These are phyloP conservation scores for Malus hybrid DNA, from an alignment of 331 rosid species.

Conservation along the genomic window DNA sequence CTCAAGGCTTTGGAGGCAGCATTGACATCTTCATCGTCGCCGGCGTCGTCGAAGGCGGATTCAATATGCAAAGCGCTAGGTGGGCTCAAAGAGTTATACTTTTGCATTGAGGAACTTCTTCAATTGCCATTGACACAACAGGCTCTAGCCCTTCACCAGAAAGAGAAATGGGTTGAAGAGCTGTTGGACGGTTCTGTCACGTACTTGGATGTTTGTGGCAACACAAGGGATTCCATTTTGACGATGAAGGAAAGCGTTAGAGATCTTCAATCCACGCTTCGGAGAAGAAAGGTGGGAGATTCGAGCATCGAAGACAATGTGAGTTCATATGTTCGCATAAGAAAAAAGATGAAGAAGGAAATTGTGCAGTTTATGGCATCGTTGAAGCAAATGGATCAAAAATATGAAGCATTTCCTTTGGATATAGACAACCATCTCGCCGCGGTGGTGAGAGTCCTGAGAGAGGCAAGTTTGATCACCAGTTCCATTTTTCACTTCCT, in stretches of 20 bases:
- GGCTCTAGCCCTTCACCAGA: conserved; percentile 33
- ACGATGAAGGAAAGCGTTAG: conserved; percentile 30
- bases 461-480: conserved; percentile 43
- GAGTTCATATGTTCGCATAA: conserved; percentile 20
- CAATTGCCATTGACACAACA: conserved; percentile 46
- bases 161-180: conserved; percentile 49
- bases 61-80: conserved; percentile 30
- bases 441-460: conserved; percentile 44
- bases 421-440: conserved; percentile 32
- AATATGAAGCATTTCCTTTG: conserved; percentile 15
- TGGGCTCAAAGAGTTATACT: conserved; percentile 41
- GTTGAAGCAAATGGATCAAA: conserved; percentile 38
- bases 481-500: conserved; percentile 43
- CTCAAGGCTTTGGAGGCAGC: conserved; percentile 34
- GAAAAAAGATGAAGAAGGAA: conserved; percentile 44
- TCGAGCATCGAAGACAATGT: conserved; percentile 22
- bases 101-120: conserved; percentile 44
- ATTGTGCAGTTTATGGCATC: conserved; percentile 26
- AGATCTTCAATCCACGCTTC: conserved; percentile 48
- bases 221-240: conserved; percentile 34
- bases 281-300: conserved; percentile 48
- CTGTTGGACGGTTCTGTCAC: conserved; percentile 46
- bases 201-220: conserved; percentile 46
- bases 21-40: neutral
- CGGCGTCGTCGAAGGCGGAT: conserved; percentile 15